A percentile compares a stretch with the other conserved stretches of the same genome.
phyloP scores from a whole-genome alignment of 1,284 basidiomycete genomes.

The Rhizoctonia solani region DNA sequence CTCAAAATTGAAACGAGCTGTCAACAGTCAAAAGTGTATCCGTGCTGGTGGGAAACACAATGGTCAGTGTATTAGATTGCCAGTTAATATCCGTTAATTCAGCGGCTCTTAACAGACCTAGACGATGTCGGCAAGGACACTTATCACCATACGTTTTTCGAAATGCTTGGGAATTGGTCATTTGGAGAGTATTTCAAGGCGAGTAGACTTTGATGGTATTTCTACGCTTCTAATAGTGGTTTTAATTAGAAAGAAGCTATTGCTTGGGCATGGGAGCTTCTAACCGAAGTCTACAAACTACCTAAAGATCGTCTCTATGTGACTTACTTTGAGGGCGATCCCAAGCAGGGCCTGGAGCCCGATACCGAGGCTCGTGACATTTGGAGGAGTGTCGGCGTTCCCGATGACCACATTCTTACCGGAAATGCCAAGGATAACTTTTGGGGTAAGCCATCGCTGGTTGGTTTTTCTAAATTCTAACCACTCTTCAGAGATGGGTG shows the following conservation, averaged over 20 bases:
- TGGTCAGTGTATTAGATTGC: constrained; percentile 53
- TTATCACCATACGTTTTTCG: constrained; percentile 97
- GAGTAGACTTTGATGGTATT: constrained; percentile 17
- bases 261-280: constrained; percentile 89
- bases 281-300: constrained; percentile 87
- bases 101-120: constrained; percentile 62
- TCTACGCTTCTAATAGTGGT: not conserved
- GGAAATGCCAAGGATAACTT: constrained; percentile 98
- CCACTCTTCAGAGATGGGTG: constrained; percentile 83
- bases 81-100: not conserved
- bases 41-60: constrained; percentile 99
- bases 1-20: constrained; percentile 87
- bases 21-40: constrained; percentile 97
- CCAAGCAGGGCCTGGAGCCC: constrained; percentile 81
- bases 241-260: constrained; percentile 83
- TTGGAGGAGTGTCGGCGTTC: constrained; percentile 86
- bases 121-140: constrained; percentile 99
- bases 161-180: constrained; percentile 99
- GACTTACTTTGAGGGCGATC: constrained; percentile 96
- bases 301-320: constrained; percentile 93
- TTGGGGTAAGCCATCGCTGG: constrained; percentile 70
- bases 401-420: constrained; percentile 88
- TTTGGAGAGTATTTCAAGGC: constrained; percentile 99
- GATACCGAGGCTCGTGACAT: constrained; percentile 86
- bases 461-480: constrained; percentile 15